Evolutionary conservation across 177 flowering plant genomes (phyloP), one percentile per base, ranked within the genome.

Genomic region (Vitis hybrid): DNA sequence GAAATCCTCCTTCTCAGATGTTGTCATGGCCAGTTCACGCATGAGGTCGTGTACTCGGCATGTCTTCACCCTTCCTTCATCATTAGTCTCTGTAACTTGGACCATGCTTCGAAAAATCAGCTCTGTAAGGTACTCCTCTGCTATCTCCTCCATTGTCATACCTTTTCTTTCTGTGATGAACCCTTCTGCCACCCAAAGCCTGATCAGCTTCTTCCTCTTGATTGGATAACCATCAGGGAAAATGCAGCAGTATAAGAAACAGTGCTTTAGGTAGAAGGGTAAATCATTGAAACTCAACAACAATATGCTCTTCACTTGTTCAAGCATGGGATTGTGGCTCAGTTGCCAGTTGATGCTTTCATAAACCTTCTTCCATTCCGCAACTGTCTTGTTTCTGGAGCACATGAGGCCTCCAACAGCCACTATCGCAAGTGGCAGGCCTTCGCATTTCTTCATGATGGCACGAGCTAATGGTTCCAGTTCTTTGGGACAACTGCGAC

Each of bases 101-200:
- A 85, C 58, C 83, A 86, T 71, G 76, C 67, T 80, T 50, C 87
- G 63, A 8, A 39, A 51, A 57, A 79, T 74, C 11, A 83, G 87
- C 50, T 83, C 85, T 4, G 17, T 74, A 2, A 85, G 81, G 68
- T 83, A 78, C 2, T 56, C 72, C 51, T 85, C 81, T 60, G 81
- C 89, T 2, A 77, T 80, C 49, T 80, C 85, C 62, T 85, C 85
- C 72, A 69, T 19, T 9, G 80, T 73, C 61, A 75, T 56, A 15
- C 82, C 84, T 70, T 59, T 66, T 26, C 63, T 73, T 51, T 80
- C 73, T 59, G 58, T 34, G 2, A 84, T 49, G 56, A 87, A 85
- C 3, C 88, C 87, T 66, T 87, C 87, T 0, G 86, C 87, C 6
- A 84, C 68, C 91, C 89, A 87, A 1, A 85, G 70, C 65, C 83